These are phyloP conservation scores for Talaromyces sp. DNA, from an alignment of 2,329 filamentous ascomycete genomes.

Conservation along the genomic window DNA sequence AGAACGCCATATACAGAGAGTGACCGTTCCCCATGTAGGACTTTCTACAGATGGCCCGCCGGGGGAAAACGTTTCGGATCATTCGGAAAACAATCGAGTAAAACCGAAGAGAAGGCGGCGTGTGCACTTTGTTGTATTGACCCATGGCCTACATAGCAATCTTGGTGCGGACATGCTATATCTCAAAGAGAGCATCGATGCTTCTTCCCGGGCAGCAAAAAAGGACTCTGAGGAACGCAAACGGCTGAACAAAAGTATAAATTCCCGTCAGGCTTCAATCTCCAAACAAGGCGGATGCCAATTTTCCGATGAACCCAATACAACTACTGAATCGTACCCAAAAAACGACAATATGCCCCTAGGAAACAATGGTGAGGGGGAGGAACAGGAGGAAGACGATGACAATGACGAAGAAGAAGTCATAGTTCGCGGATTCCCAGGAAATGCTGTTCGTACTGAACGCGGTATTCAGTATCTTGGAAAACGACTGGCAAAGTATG, in stretches of 20 bases:
- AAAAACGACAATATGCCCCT: neutral
- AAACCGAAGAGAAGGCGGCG: conserved; percentile 52
- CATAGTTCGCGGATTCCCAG: conserved; percentile 82
- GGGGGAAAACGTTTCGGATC: neutral
- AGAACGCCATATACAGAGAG: conserved; percentile 37
- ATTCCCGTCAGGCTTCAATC: neutral
- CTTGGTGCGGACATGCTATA: conserved; percentile 94
- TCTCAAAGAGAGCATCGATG: conserved; percentile 94
- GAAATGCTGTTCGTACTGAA: conserved; percentile 87
- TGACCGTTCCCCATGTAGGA: conserved; percentile 17
- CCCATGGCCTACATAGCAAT: conserved; percentile 94
- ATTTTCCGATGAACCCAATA: neutral
- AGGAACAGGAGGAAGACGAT: conserved; percentile 40
- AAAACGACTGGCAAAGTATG: conserved; percentile 86
- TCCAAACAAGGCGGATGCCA: neutral
- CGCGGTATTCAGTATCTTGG: conserved; percentile 95
- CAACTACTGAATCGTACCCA: neutral
- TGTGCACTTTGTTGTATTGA: conserved; percentile 85
- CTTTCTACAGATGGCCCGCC: neutral
- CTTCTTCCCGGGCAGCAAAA: conserved; percentile 59
- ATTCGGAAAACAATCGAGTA: conserved; percentile 3
- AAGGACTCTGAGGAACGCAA: conserved; percentile 44
- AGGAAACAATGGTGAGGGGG: conserved; percentile 10
- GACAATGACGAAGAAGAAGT: conserved; percentile 66
- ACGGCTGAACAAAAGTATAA: neutral